Evolutionary conservation across 140 eudicot species (phyloP).

Genomic region (Stevia rebaudiana): DNA sequence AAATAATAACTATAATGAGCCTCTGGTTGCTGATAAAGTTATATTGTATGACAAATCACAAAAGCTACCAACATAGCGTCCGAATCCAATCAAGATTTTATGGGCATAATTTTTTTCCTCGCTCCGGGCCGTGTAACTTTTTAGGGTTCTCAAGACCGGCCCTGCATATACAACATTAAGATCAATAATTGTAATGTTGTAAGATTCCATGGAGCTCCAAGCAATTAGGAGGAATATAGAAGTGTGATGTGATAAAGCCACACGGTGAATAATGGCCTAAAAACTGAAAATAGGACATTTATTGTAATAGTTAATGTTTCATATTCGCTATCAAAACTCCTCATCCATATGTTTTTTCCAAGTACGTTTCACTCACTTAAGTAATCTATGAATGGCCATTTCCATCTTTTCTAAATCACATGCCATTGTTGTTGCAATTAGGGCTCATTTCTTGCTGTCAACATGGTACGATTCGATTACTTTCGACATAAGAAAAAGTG

Average conservation of each 20-base stretch:
- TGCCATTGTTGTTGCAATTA: slow-evolving; percentile 23
- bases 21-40: too few relatives aligned
- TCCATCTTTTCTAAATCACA: slow-evolving; percentile 30
- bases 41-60: too few relatives aligned
- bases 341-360: slow-evolving; percentile 22
- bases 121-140: too few relatives aligned
- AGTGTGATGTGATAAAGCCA: slow-evolving; percentile 21
- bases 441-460: slow-evolving; percentile 12
- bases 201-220: slow-evolving; percentile 15
- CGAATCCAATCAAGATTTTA: too few relatives aligned
- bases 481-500: neutral
- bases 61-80: too few relatives aligned
- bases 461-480: slow-evolving; percentile 9
- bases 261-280: slow-evolving; percentile 29
- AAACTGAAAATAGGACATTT: slow-evolving; percentile 14
- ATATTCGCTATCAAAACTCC: slow-evolving; percentile 24
- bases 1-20: too few relatives aligned
- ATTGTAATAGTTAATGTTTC: neutral
- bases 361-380: slow-evolving; percentile 24
- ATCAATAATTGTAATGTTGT: neutral
- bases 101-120: too few relatives aligned
- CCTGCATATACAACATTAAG: too few relatives aligned
- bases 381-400: slow-evolving; percentile 31
- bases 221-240: slow-evolving; percentile 17
- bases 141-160: too few relatives aligned